Evolutionary conservation across 345 rosid genomes (phyloP), one percentile per base, ranked within the genome.

Genomic region (Mercurialis annua): DNA sequence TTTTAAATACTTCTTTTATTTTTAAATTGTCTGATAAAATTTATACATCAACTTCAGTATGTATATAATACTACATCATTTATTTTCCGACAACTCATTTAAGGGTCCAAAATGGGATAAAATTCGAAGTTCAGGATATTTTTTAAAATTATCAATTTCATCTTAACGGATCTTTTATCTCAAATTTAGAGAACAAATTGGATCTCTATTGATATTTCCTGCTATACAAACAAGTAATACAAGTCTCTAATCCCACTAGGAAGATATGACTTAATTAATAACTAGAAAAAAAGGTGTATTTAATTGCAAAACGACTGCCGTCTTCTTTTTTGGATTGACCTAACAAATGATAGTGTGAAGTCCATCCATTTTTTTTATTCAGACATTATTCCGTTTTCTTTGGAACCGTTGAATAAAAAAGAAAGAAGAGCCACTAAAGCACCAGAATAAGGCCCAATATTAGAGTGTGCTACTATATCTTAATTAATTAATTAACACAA

Each of bases 351-450:
- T 71, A 21, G 67, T 53, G 40, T 36, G 1, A 40, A 14, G 64
- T 67, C 77, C 72, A 68, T 17, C 27, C 3, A 54, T 63, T 54
- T 30, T n/a, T 17, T 43, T 54, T 17, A 9, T 71, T 1, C 29
- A 24, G n/a, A 23, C 48, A 33, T 70, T 21, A 81, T 75, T 81
- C 79, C 79, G 3, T 77, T 77, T 44, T 61, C 57, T 59, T 59
- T 12, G 79, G 79, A 77, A 47, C 84, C 81, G 65, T 75, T 59
- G 66, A 66, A 72, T 74, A 54, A 15, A 30, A 65, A 71, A 29
- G 29, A 42, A 69, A 29, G 65, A 75, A 68, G 23, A 30, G n/a
- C 75, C 69, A 69, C 62, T 31, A 50, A 5, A 12, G 52, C 23
- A 36, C 8, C 34, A 5, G 51, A 67, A 51, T 23, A 57, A 66